These are phyloP conservation scores for Pyrenochaeta sp. DNA, from an alignment of 2,329 filamentous ascomycete species.

Conservation along the genomic window DNA sequence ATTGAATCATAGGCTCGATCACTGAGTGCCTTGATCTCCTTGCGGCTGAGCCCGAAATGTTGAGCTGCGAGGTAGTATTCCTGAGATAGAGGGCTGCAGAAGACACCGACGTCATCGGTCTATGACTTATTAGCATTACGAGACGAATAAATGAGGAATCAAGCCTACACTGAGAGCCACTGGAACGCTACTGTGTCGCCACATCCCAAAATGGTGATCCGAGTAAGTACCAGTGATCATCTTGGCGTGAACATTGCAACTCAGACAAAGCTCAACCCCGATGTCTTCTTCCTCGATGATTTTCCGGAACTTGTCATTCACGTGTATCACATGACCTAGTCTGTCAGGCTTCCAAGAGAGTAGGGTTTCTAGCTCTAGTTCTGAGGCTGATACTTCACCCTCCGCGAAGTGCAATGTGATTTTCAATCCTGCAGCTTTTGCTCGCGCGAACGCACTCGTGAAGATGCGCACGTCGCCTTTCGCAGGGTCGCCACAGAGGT, in stretches of 20 bases:
- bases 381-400: conserved; percentile 63
- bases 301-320: conserved; percentile 66
- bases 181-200: conserved; percentile 64
- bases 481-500: conserved; percentile 80
- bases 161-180: conserved; percentile 73
- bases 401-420: conserved; percentile 84
- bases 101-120: conserved; percentile 87
- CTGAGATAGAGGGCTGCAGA: conserved; percentile 77
- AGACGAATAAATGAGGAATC: not conserved
- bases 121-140: conserved; percentile 46
- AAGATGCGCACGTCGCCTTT: conserved; percentile 69
- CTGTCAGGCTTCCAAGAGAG: conserved; percentile 72
- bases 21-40: conserved; percentile 64
- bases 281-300: conserved; percentile 64
- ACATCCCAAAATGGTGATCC: conserved; percentile 81
- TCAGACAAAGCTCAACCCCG: conserved; percentile 79
- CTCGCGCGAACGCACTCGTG: conserved; percentile 65
- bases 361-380: conserved; percentile 69
- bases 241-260: conserved; percentile 80
- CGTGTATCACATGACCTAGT: conserved; percentile 81
- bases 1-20: conserved; percentile 69
- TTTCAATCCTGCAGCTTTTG: conserved; percentile 64
- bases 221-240: conserved; percentile 72
- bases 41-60: conserved; percentile 68
- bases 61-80: conserved; percentile 78